phyloP scores from a whole-genome alignment of 345 rosid species.

The Eucalyptus erythrocorys region DNA sequence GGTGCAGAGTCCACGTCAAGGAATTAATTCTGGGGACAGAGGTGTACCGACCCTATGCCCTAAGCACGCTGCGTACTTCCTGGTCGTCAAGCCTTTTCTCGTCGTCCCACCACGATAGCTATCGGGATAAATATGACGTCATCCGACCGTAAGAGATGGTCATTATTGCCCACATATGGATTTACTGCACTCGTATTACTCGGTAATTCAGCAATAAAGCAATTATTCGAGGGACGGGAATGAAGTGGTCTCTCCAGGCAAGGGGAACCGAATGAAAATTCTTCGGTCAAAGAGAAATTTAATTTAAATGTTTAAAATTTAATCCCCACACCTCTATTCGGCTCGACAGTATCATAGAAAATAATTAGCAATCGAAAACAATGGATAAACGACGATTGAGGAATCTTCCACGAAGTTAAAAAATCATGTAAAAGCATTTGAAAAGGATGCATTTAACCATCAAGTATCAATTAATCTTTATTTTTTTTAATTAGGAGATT shows the following conservation, averaged over 20 bases:
- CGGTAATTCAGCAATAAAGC: not conserved
- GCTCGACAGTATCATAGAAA: not conserved
- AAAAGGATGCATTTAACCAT: not conserved
- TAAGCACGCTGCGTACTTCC: not conserved
- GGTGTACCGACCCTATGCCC: not conserved
- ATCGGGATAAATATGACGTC: not conserved
- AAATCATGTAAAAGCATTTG: not conserved
- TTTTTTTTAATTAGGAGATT: not conserved
- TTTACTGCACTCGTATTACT: not conserved
- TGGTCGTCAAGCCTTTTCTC: not conserved
- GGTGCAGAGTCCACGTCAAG: not conserved
- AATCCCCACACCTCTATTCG: no score
- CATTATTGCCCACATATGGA: not conserved
- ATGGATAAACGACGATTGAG: not conserved
- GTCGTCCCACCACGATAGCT: not conserved
- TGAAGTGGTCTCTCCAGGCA: not conserved
- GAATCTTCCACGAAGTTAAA: not conserved
- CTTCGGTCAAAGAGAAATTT: not conserved
- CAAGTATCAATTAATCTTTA: not conserved
- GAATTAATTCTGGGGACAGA: not conserved
- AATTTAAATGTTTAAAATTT: not conserved
- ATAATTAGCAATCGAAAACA: not conserved
- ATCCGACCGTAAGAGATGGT: not conserved
- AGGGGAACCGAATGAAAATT: not conserved
- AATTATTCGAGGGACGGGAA: not conserved